Evolutionary conservation across 73 alveolate genomes (phyloP), one percentile per base, ranked within the genome.

Genomic region (Paramecium primaurelia): DNA sequence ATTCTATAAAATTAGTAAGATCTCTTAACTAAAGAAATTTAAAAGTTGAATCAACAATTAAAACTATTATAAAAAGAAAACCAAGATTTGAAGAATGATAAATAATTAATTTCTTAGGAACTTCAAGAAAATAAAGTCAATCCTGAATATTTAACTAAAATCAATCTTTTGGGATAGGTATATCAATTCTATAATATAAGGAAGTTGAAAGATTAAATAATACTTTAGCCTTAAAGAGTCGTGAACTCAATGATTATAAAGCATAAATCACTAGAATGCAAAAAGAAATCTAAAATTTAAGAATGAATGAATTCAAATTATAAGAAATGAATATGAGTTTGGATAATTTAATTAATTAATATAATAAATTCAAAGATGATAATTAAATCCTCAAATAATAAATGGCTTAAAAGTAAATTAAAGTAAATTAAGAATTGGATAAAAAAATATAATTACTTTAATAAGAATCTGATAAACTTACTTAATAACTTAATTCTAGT

Each of bases 301-400:
- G 58, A 47, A 80, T 80, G 91, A 80, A 80, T 49, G 91, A 80
- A 80, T 80, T 32, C 26, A 80, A 80, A 49, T 26, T 80, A n/a
- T 16, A 80, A 47, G 91, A 80, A 6, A 26, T 47, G 44, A 44
- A 44, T 32, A 20, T 80, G 47, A 80, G 26, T 20, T 47, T 80
- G 18, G 91, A 80, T 80, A 26, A 80, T 32, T 20, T 80, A 80
- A 45, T 80, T 26, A 45, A 47, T 6, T 26, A 80, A 36, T 47
- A 80, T 12, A 80, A 34, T 12, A 47, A 42, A 45, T 80, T 42
- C 58, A 45, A 42, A 25, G 88, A 75, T 2, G 88, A 75, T 8
- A 75, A 75, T 75, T 14, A 38, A 42, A 4, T 75, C 1, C 58
- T 80, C 26, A 80, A 80, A 80, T 80, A 80, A 47, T n/a, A 75